These are phyloP conservation scores for Cydonia oblonga DNA, from an alignment of 331 rosid species.

Conservation along the genomic window DNA sequence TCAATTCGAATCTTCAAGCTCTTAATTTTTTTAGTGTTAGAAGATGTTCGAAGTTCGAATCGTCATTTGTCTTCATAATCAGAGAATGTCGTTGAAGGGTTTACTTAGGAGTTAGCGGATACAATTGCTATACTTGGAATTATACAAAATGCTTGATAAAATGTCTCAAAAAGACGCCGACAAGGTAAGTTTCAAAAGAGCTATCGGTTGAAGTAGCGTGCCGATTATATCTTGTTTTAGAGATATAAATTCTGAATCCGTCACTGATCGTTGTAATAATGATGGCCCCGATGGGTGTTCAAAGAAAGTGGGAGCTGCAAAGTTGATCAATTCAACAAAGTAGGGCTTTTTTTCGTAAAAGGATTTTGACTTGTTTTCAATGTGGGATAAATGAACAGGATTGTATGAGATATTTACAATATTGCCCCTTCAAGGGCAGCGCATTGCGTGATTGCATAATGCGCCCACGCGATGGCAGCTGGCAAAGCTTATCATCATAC, in stretches of 20 bases:
- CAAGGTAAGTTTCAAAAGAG: too few relatives aligned
- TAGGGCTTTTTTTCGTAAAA: not conserved
- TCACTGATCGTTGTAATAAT: too few relatives aligned
- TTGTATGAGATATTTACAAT: not conserved
- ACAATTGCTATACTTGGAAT: too few relatives aligned
- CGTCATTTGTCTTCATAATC: not conserved
- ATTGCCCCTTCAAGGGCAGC: not conserved
- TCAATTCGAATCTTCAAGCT: too few relatives aligned
- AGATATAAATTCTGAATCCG: too few relatives aligned
- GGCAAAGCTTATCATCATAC: not conserved
- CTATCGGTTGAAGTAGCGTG: too few relatives aligned
- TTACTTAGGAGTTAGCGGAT: too few relatives aligned
- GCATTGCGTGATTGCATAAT: not conserved
- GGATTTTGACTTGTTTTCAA: slow-evolving; percentile 1
- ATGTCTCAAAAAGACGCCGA: rapidly evolving
- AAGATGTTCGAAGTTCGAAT: not conserved
- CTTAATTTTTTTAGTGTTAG: too few relatives aligned
- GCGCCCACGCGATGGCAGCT: not conserved
- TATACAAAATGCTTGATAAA: too few relatives aligned
- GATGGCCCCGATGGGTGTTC: not conserved
- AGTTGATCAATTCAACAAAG: not conserved
- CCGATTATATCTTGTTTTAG: too few relatives aligned
- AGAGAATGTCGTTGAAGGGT: too few relatives aligned
- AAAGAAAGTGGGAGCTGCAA: not conserved
- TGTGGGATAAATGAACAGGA: not conserved